Evolutionary conservation across 2,329 filamentous ascomycete species (phyloP), one percentile per base, ranked within the genome.

Genomic region (Hypocrella siamensis): DNA sequence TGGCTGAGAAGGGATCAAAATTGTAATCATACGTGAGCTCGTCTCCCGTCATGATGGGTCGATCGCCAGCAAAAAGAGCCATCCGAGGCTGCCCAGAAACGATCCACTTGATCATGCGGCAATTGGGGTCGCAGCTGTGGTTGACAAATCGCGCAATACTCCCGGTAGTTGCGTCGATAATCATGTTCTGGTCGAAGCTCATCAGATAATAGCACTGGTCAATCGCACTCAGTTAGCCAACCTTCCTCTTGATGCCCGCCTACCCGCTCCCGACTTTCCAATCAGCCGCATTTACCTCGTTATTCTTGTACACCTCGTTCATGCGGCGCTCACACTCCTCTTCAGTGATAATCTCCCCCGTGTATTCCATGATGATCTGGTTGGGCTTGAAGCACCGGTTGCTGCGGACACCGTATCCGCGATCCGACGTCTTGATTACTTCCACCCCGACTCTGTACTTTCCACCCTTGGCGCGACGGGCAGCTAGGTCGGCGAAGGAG

Each of bases 281-380:
- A n/a, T n/a, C n/a, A n/a, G n/a, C n/a, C n/a, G n/a, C n/a, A n/a
- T 22, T 53, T 53, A 93, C 85, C 58, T 90, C 79, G 45, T 93
- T 93, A 50, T 93, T 72, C 54, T 90, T 92, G 61, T 98, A 98
- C 36, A 80, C 70, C 39, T 88, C 79, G 37, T 81, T 84, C 86
- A 96, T 94, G 34, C 90, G 77, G 29, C 80, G 72, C 51, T 96
- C 85, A 48, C 86, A 93, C 52, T 98, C 90, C 19, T 78, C 76
- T 48, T 93, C 84, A 0, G 85, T 94, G 47, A 98, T 93, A 43
- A 98, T 94, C 56, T 98, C 90, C 26, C 90, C 90, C 1, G 86
- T 88, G 49, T 98, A 98, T 49, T 98, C 90, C 59, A 96, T 88
- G 48, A 98, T 96, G 51, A 98, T 93, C 58, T 96, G 85, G 46